Evolutionary conservation across 2,329 filamentous ascomycete genomes (phyloP), one percentile per base, ranked within the genome.

Genomic region (Pleomassaria siparia): DNA sequence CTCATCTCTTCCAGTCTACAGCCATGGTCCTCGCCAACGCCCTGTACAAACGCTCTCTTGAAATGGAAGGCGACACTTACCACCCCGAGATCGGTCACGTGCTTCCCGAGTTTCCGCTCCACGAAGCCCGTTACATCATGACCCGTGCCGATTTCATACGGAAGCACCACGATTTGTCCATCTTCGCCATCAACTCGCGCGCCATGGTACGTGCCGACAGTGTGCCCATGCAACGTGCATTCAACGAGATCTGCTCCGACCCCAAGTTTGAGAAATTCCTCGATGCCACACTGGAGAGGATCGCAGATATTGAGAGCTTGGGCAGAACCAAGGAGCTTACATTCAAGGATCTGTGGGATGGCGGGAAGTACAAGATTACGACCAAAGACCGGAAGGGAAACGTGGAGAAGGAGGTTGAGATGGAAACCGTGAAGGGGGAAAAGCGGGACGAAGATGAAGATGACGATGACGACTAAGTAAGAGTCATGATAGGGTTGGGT

Each of bases 71-170:
- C 13, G 67, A 66, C 43, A 85, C 73, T 7, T 92, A 90, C 64
- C 80, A 91, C 67, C 72, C 78, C 0, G 75, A 84, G 12, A 71
- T 68, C 9, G 89, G 88, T 26, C 89, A 95, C 64, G 77, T 89
- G 24, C 80, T 97, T 3, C 91, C 94, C 0, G 82, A 88, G 32
- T 87, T 90, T 26, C 67, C 69, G 1, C 65, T 72, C 2, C 68
- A 71, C 48, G 57, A 64, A 40, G 69, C 69, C 10, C 64, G 69
- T 53, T 81, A 96, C 71, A 87, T 96, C 67, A 96, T 96, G 92
- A 97, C 94, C 12, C 82, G 94, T 44, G 87, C 90, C 49, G 94
- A 99, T 71, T 99, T 97, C 69, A 91, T 97, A 62, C 85, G 94
- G 57, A 80, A 85, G 50, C 91, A 97, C 66, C 94, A 99, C 73